Conservation (phyloP, 2,329 filamentous ascomycete genomes). For the Aureobasidium namibiae region DNA sequence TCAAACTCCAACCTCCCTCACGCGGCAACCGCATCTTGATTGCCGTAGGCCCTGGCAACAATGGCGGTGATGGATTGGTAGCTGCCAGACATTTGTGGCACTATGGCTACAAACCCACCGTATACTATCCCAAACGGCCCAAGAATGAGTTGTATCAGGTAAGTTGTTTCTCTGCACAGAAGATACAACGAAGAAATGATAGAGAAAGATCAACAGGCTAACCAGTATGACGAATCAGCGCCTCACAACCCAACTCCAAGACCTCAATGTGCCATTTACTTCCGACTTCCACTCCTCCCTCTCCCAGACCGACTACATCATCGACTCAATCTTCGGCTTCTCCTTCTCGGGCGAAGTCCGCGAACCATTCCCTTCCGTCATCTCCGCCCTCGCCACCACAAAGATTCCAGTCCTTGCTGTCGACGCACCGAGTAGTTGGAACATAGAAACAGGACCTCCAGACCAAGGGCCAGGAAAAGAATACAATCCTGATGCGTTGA, state of each 20-base stretch:
- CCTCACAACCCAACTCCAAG: conserved; percentile 73
- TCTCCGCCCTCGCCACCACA: conserved; percentile 65
- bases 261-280: conserved; percentile 75
- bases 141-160: conserved; percentile 87
- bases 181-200: too few relatives aligned
- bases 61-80: conserved; percentile 84
- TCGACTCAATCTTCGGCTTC: conserved; percentile 94
- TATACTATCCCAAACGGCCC: conserved; percentile 89
- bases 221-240: conserved; percentile 44
- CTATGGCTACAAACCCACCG: conserved; percentile 79
- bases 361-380: conserved; percentile 82
- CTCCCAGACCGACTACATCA: conserved; percentile 63
- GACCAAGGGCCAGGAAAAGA: conserved; percentile 64
- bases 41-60: conserved; percentile 79
- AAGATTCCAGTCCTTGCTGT: conserved; percentile 74
- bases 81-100: conserved; percentile 85
- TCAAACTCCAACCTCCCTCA: conserved; percentile 67
- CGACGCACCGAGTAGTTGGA: conserved; percentile 90
- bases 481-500: conserved; percentile 71
- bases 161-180: conserved; percentile 17
- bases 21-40: conserved; percentile 69
- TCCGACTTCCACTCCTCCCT: conserved; percentile 67
- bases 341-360: conserved; percentile 86
- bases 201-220: background rate
- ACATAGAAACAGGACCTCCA: conserved; percentile 81